phyloP scores from a whole-genome alignment of 78 protist species.

The Emiliania huxleyi region DNA sequence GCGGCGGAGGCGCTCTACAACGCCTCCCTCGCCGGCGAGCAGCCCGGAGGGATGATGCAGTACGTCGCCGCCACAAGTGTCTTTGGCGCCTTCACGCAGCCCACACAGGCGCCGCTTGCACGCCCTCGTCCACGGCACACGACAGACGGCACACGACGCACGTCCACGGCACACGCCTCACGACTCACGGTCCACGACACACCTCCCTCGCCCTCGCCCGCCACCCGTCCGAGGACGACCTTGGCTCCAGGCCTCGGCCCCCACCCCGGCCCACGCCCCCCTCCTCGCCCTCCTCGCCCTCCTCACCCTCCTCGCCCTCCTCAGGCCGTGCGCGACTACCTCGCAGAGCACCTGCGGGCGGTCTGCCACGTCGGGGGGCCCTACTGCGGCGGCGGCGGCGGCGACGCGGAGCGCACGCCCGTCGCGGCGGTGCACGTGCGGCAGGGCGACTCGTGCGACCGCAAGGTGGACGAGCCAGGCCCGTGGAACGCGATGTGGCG shows the following conservation, averaged over 20 bases:
- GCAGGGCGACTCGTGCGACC: background rate
- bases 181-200: no score
- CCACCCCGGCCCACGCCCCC: no score
- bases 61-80: background rate
- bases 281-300: no score
- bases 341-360: background rate
- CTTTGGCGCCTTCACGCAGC: background rate
- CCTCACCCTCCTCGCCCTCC: no score
- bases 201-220: no score
- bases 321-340: background rate
- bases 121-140: no score
- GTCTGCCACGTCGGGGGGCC: background rate
- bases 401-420: background rate
- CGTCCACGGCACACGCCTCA: no score
- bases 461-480: background rate
- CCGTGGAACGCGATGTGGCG: background rate
- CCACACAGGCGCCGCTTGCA: background rate
- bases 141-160: no score
- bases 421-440: constrained; percentile 24
- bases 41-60: background rate
- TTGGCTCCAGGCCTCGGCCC: no score
- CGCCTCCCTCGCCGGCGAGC: background rate
- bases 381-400: background rate
- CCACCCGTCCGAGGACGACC: no score
- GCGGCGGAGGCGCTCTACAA: background rate